These are phyloP conservation scores for Drechslera avenae DNA, from an alignment of 2,329 filamentous ascomycete species.

Conservation along the genomic window DNA sequence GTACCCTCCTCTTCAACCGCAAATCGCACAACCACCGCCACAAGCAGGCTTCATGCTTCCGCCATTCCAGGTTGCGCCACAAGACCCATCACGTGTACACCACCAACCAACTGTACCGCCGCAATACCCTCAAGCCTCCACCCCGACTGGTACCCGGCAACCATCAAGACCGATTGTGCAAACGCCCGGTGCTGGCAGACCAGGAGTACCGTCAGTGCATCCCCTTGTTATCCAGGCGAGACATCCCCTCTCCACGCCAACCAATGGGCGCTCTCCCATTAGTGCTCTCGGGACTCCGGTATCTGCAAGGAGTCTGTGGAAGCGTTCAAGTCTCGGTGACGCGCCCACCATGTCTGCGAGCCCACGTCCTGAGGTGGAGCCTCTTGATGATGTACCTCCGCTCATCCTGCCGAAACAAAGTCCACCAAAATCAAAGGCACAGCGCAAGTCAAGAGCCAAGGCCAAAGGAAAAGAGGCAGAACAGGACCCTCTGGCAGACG, in stretches of 20 bases:
- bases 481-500: conserved; percentile 17
- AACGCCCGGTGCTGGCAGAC: conserved; percentile 22
- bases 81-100: conserved; percentile 49
- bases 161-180: conserved; percentile 16
- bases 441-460: conserved; percentile 32
- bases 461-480: conserved; percentile 35
- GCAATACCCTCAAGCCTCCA: conserved; percentile 37
- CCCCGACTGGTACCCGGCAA: conserved; percentile 32
- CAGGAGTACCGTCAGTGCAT: conserved; percentile 28
- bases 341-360: conserved; percentile 21
- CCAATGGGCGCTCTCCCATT: conserved; percentile 28
- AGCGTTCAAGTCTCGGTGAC: conserved; percentile 24
- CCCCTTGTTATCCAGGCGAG: conserved; percentile 32
- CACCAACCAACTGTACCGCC: conserved; percentile 36
- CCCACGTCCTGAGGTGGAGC: conserved; percentile 32
- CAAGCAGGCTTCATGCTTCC: conserved; percentile 55
- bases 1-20: conserved; percentile 40
- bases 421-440: conserved; percentile 29
- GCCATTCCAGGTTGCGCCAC: conserved; percentile 54
- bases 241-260: conserved; percentile 36
- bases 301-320: conserved; percentile 42
- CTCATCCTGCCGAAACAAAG: conserved; percentile 22
- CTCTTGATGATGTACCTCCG: conserved; percentile 37
- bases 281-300: conserved; percentile 34
- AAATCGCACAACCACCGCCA: conserved; percentile 45